phyloP scores from a whole-genome alignment of 73 alveolate species.

The Strombidium stylifer region DNA sequence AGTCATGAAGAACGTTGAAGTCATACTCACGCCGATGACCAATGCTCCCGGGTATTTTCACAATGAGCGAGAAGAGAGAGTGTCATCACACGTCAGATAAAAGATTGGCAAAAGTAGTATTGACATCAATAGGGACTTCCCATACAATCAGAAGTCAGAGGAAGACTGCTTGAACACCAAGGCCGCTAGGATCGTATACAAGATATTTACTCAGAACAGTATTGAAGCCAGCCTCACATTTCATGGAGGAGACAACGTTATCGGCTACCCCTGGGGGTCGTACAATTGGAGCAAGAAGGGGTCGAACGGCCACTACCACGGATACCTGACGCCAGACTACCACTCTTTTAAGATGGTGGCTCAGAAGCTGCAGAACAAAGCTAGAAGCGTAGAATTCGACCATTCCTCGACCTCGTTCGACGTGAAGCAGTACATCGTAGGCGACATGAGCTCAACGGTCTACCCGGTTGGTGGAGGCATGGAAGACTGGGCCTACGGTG shows the following conservation, averaged over 20 bases:
- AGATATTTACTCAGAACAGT: slow-evolving; percentile 65
- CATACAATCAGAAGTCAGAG: slow-evolving; percentile 53
- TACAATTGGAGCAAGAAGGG: slow-evolving; percentile 42
- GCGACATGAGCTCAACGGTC: slow-evolving; percentile 81
- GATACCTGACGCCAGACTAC: slow-evolving; percentile 92
- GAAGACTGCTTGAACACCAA: slow-evolving; percentile 79
- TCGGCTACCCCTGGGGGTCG: slow-evolving; percentile 98
- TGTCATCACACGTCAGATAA: not conserved
- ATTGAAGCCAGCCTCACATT: slow-evolving; percentile 80
- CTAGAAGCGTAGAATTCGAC: slow-evolving; percentile 33
- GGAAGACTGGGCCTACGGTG: slow-evolving; percentile 99
- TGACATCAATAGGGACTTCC: slow-evolving; percentile 98
- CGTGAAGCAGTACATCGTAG: slow-evolving; percentile 81
- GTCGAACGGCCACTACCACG: slow-evolving; percentile 1
- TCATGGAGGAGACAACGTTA: slow-evolving; percentile 92
- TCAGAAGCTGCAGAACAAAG: slow-evolving; percentile 59
- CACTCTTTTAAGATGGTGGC: slow-evolving; percentile 68
- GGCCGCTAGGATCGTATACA: slow-evolving; percentile 84
- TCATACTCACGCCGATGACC: slow-evolving; percentile 92
- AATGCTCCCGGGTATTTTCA: slow-evolving; percentile 92
- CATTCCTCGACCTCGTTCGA: not conserved
- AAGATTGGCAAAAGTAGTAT: slow-evolving; percentile 26
- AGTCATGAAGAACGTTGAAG: slow-evolving; percentile 64
- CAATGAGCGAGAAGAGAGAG: slow-evolving; percentile 74
- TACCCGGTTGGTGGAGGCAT: slow-evolving; percentile 94